phyloP scores from a whole-genome alignment of 2,329 filamentous ascomycete genomes.

The Penicillium sp. region DNA sequence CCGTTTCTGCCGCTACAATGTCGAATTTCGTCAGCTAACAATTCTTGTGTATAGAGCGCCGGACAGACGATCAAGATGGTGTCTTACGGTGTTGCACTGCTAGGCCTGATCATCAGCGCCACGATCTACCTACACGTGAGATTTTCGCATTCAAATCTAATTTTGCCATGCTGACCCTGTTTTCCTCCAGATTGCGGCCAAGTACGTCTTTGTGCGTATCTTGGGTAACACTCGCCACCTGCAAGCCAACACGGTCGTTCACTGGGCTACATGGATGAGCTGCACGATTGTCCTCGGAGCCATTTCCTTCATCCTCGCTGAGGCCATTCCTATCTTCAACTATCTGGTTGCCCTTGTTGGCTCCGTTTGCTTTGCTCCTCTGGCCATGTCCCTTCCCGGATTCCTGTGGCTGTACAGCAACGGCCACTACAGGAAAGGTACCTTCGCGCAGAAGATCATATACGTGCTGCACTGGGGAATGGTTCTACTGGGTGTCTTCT shows the following conservation, averaged over 20 bases:
- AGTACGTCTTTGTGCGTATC: conserved; percentile 57
- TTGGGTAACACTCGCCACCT: conserved; percentile 52
- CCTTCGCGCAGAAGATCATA: conserved; percentile 33
- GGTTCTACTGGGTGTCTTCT: conserved; percentile 46
- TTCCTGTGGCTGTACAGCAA: conserved; percentile 55
- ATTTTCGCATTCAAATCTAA: background rate
- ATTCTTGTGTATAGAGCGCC: conserved; percentile 36
- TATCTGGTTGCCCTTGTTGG: conserved; percentile 52
- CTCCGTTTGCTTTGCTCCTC: conserved; percentile 51
- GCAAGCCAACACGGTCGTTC: conserved; percentile 49
- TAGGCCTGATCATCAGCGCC: conserved; percentile 53
- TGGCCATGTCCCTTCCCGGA: conserved; percentile 50
- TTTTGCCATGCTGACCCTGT: background rate
- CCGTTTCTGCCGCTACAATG: background rate
- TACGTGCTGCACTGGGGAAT: conserved; percentile 45
- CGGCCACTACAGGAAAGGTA: conserved; percentile 40
- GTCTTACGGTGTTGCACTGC: conserved; percentile 58
- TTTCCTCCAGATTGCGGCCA: conserved; percentile 47
- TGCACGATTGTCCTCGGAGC: conserved; percentile 44
- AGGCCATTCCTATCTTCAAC: conserved; percentile 56
- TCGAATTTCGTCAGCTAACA: background rate
- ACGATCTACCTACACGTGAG: conserved; percentile 43
- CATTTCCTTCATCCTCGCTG: conserved; percentile 51
- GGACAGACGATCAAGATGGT: conserved; percentile 62
- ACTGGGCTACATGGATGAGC: conserved; percentile 55